A percentile compares a stretch with the other conserved stretches of the same genome.
Evolutionary conservation across 1,284 basidiomycete genomes (phyloP).

Genomic region (Moniliella sp.): DNA sequence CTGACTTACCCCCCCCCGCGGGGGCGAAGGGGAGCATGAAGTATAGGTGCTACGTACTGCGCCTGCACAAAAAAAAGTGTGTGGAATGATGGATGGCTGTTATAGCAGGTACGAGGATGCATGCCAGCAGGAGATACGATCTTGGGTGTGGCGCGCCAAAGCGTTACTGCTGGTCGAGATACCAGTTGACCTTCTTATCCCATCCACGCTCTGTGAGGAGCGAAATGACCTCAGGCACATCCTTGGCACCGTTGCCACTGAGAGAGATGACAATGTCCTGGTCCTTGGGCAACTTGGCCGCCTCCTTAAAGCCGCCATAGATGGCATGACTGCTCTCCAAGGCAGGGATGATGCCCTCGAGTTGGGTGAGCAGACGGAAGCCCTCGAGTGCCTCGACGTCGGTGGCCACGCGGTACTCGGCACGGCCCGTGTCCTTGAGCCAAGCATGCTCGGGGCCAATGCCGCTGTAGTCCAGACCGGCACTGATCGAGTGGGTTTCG

Average conservation of each 20-base stretch:
- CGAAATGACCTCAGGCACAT: constrained; percentile 78
- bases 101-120: no score
- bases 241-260: constrained; percentile 68
- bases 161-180: no score
- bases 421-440: constrained; percentile 78
- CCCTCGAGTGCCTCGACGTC: constrained; percentile 79
- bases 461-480: constrained; percentile 51
- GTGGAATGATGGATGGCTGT: no score
- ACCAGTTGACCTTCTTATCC: no score
- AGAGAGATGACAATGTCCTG: constrained; percentile 57
- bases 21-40: no score
- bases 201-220: no score
- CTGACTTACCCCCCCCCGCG: no score
- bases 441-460: constrained; percentile 94
- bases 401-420: constrained; percentile 76
- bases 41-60: no score
- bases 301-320: constrained; percentile 67
- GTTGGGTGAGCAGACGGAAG: constrained; percentile 70
- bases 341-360: constrained; percentile 86
- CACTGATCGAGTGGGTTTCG: constrained; percentile 93
- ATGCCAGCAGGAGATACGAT: no score
- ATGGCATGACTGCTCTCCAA: constrained; percentile 89
- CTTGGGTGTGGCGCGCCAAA: no score
- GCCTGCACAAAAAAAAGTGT: no score
- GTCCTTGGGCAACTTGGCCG: constrained; percentile 63